Percentiles rank a stretch among this genome's conserved stretches.
Conservation (phyloP, 1,284 basidiomycete species). For the Coniophora puteana region DNA sequence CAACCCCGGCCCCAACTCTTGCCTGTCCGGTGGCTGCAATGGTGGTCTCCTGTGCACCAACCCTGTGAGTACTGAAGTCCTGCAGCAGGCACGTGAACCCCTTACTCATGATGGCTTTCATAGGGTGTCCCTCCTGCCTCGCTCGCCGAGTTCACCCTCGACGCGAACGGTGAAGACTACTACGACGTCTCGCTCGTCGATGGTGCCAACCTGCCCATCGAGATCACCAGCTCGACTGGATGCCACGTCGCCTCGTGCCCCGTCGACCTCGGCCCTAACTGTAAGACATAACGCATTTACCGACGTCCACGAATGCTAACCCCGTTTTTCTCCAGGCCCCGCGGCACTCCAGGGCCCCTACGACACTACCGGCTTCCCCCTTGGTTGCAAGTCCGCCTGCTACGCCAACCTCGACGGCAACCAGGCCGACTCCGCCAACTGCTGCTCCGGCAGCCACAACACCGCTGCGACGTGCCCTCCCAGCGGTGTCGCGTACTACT, state of each 20-base stretch:
- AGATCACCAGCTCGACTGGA: constrained; percentile 33
- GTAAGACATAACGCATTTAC: constrained; percentile 15
- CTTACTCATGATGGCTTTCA: background rate
- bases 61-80: constrained; percentile 33
- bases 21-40: constrained; percentile 41
- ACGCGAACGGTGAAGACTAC: constrained; percentile 10
- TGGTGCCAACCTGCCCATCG: constrained; percentile 41
- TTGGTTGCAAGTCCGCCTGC: constrained; percentile 61
- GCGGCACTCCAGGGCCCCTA: constrained; percentile 46
- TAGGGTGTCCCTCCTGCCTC: constrained; percentile 31
- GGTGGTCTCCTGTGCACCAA: constrained; percentile 43
- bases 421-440: constrained; percentile 46
- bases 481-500: constrained; percentile 46
- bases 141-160: constrained; percentile 39
- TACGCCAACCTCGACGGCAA: constrained; percentile 48
- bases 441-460: constrained; percentile 51
- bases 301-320: background rate
- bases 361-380: constrained; percentile 45
- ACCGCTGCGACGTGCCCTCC: constrained; percentile 49
- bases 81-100: background rate
- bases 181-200: constrained; percentile 34
- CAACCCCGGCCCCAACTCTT: constrained; percentile 38
- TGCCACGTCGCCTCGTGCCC: constrained; percentile 37
- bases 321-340: constrained; percentile 34
- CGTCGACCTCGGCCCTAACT: constrained; percentile 36